Evolutionary conservation across 1,284 basidiomycete species (phyloP), one percentile per base, ranked within the genome.

Genomic region (Naganishia sp.): DNA sequence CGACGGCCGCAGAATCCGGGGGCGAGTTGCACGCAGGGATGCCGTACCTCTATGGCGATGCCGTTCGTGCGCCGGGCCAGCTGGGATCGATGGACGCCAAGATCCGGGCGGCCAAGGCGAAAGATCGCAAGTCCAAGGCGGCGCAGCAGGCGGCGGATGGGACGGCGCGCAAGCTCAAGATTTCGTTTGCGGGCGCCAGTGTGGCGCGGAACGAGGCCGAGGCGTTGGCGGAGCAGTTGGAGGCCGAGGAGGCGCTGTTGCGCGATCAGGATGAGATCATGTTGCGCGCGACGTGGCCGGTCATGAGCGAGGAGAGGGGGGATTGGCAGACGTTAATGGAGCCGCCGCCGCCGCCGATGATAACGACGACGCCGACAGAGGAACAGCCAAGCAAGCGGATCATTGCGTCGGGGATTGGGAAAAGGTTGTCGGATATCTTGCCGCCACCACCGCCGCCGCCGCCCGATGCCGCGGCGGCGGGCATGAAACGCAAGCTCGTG

Each of bases 61-160:
- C 57, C 18, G 65, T 66, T 35, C 57, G 65, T 39, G 65, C 65
- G 28, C 65, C 65, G 9, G 65, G 65, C 10, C 65, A 66, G 47
- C 57, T 60, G 2, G 58, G 58, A 4, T 61, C 58, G 13, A 61
- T 61, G 58, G 65, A 66, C 23, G 49, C 52, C n/a, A 60, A 66
- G 23, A 52, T 60, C 31, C 58, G 60, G 6, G 65, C 65, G 31
- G 65, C 57, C 28, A 61, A 55, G 7, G 65, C 65, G 21, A 66
- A 60, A 31, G 58, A 66, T 31, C 47, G 54, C 23, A 61, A 55
- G 42, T 21, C 51, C 18, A 61, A 61, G 43, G 46, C 52, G 2
- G 50, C 58, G 23, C 35, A 39, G 35, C 35, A 39, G 1, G 13
- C 35, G 10, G 35, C 35, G 10, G 35, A 39, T 2, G 35, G 35